Percentiles rank a stretch among this genome's conserved stretches.
Evolutionary conservation across 2,329 filamentous ascomycete species (phyloP).

Genomic region (Aspergillus felis): DNA sequence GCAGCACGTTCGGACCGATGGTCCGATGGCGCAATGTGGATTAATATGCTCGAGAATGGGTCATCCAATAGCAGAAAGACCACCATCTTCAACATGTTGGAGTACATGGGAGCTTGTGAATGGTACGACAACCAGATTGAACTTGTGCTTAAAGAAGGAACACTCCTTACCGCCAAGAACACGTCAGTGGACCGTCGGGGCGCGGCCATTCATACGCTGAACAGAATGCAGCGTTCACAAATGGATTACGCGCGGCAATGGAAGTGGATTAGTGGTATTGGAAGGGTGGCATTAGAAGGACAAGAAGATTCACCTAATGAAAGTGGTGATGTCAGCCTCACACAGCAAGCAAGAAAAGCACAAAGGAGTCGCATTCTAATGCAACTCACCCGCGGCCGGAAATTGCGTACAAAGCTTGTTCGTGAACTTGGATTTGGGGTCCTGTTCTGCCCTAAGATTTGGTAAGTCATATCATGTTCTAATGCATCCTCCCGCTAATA

Average conservation of each 20-base stretch:
- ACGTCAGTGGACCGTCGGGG: constrained; percentile 3
- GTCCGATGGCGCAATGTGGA: constrained; percentile 14
- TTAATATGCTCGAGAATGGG: constrained; percentile 11
- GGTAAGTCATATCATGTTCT: constrained; percentile 2
- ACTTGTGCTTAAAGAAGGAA: neutral
- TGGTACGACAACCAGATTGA: constrained; percentile 12
- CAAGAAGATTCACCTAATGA: neutral
- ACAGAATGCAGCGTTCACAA: neutral
- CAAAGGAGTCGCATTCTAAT: neutral
- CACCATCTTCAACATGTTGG: constrained; percentile 12
- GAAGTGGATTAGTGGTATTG: constrained; percentile 4
- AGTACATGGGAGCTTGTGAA: constrained; percentile 15
- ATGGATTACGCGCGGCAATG: neutral
- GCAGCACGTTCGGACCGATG: constrained; percentile 2
- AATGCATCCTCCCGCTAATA: constrained; percentile 3
- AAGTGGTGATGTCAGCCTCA: neutral
- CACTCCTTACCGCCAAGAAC: constrained; percentile 8
- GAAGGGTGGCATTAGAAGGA: neutral
- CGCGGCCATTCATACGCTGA: constrained; percentile 3
- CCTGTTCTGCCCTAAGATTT: constrained; percentile 10
- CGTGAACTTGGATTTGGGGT: constrained; percentile 6
- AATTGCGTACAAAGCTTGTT: constrained; percentile 8
- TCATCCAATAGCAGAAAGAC: constrained; percentile 1
- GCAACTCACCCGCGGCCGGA: constrained; percentile 7
- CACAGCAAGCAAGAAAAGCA: neutral